Evolutionary conservation across 1,139 yeast species (phyloP).

Genomic region (Lodderomyces theae): DNA sequence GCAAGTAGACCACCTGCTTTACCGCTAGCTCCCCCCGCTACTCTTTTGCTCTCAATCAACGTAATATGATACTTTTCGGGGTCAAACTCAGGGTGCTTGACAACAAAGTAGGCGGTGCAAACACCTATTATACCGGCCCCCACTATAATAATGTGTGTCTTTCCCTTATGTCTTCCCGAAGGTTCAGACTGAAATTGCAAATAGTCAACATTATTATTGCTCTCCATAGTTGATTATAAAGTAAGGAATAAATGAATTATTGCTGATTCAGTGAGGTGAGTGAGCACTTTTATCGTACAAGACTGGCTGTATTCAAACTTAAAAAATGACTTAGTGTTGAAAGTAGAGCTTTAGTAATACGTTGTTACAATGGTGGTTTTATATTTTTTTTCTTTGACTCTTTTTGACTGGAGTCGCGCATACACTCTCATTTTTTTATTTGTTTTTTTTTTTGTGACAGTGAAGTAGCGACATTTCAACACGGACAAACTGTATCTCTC

Average conservation of each 20-base stretch:
- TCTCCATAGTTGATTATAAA: background rate
- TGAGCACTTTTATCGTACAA: no score
- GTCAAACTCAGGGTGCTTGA: conserved; percentile 78
- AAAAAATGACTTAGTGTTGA: no score
- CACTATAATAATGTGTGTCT: conserved; percentile 68
- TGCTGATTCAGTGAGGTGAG: no score
- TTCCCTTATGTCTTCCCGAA: conserved; percentile 57
- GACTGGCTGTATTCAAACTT: no score
- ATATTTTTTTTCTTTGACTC: background rate
- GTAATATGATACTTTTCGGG: conserved; percentile 75
- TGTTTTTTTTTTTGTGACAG: conserved; percentile 1
- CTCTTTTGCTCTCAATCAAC: conserved; percentile 84
- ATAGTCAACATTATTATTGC: conserved; percentile 21
- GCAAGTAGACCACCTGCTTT: conserved; percentile 96
- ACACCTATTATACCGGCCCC: conserved; percentile 98
- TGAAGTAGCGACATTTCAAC: no score
- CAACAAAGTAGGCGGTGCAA: conserved; percentile 86
- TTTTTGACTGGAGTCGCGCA: background rate
- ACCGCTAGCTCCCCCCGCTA: conserved; percentile 97
- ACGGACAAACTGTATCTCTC: conserved; percentile 1
- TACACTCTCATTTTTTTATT: background rate
- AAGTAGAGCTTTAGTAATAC: no score
- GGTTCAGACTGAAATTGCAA: conserved; percentile 43
- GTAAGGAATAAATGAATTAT: no score
- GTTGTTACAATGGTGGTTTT: no score